phyloP scores from a whole-genome alignment of 208 protist genomes.

The Trypanosoma rangeli region DNA sequence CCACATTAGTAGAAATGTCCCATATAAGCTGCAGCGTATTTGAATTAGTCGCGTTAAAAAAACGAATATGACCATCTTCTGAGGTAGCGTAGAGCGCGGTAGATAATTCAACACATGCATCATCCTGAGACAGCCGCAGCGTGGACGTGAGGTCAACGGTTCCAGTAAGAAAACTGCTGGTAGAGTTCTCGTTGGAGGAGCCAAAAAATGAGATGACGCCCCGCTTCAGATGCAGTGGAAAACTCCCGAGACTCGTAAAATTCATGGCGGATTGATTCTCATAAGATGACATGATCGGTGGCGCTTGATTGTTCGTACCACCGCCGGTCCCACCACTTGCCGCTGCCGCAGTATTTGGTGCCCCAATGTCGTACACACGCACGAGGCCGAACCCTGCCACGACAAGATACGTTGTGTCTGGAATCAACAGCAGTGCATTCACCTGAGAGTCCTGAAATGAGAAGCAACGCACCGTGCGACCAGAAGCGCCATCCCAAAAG shows the following conservation, averaged over 20 bases:
- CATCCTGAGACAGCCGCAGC: background rate
- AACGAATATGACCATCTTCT: conserved; percentile 84
- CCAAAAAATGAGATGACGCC: background rate
- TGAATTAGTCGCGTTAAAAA: conserved; percentile 61
- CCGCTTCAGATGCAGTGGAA: conserved; percentile 36
- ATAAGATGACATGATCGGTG: conserved; percentile 60
- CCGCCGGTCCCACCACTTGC: conserved; percentile 3
- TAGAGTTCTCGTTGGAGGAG: conserved; percentile 12
- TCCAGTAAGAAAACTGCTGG: conserved; percentile 21
- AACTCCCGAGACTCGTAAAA: conserved; percentile 74
- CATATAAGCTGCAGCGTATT: conserved; percentile 59
- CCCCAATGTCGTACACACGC: conserved; percentile 60
- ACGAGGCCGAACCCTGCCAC: conserved; percentile 73
- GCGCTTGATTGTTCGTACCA: conserved; percentile 33
- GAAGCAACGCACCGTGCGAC: conserved; percentile 73
- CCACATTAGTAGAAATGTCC: conserved; percentile 68
- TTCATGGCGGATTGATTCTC: conserved; percentile 80
- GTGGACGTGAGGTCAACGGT: conserved; percentile 20
- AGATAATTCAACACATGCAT: background rate
- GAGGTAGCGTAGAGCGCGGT: conserved; percentile 64
- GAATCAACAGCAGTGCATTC: conserved; percentile 63
- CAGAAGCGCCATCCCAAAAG: conserved; percentile 70
- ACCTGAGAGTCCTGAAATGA: conserved; percentile 81
- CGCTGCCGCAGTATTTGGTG: background rate
- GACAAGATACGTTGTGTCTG: conserved; percentile 55